These are phyloP conservation scores for Nakaseomyces bracarensis DNA, from an alignment of 1,139 yeast genomes.

Conservation along the genomic window DNA sequence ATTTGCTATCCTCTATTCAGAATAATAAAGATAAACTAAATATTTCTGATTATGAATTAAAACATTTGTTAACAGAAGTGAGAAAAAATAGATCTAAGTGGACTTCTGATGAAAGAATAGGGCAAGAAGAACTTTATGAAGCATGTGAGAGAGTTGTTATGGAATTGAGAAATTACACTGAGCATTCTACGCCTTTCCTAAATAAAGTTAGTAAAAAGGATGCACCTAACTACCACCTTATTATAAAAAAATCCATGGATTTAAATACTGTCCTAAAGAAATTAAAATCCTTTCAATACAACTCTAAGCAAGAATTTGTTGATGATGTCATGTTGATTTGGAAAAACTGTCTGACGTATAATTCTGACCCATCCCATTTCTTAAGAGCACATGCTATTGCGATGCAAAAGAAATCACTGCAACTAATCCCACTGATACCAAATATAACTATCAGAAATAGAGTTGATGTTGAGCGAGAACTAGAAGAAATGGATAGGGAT, in stretches of 20 bases:
- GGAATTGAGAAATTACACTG: conserved; percentile 86
- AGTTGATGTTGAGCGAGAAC: conserved; percentile 80
- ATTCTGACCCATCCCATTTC: conserved; percentile 92
- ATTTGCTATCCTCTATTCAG: conserved; percentile 70
- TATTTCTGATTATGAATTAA: conserved; percentile 76
- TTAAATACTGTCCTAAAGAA: conserved; percentile 89
- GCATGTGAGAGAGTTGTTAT: conserved; percentile 92
- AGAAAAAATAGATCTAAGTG: conserved; percentile 92
- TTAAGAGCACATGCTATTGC: conserved; percentile 88
- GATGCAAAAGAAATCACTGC: conserved; percentile 82
- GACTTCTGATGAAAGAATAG: conserved; percentile 90
- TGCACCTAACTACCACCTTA: conserved; percentile 89
- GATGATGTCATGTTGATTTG: conserved; percentile 91
- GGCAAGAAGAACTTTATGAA: conserved; percentile 95
- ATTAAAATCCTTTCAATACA: conserved; percentile 70
- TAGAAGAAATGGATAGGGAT: conserved; percentile 39
- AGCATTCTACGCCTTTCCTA: conserved; percentile 91
- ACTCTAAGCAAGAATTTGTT: conserved; percentile 79
- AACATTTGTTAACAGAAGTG: conserved; percentile 82
- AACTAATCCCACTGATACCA: conserved; percentile 76
- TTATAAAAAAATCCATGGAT: conserved; percentile 95
- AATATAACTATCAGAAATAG: conserved; percentile 75
- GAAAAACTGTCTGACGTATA: conserved; percentile 87
- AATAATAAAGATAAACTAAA: conserved; percentile 64
- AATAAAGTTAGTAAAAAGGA: conserved; percentile 93